Conservation (phyloP, 2,329 filamentous ascomycete species). For the Fusarium sp. region DNA sequence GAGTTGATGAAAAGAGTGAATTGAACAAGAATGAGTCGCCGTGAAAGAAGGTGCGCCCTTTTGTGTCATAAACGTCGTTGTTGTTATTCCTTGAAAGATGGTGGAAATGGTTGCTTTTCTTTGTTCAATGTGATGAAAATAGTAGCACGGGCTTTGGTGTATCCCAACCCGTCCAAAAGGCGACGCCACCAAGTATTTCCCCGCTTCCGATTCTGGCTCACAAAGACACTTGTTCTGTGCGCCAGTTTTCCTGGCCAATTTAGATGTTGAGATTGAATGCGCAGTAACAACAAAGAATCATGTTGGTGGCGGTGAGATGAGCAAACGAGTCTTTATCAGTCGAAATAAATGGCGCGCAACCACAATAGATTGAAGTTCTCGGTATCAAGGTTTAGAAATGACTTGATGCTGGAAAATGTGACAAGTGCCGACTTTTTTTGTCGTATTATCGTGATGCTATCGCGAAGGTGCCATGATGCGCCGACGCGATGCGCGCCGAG, state of each 20-base stretch:
- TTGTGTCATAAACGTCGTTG: conserved; percentile 37
- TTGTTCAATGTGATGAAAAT: conserved; percentile 40
- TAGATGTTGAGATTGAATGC: conserved; percentile 27
- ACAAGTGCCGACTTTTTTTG: conserved; percentile 25
- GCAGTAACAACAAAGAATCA: conserved; percentile 45
- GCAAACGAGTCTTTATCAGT: conserved; percentile 7
- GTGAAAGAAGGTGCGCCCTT: conserved; percentile 22
- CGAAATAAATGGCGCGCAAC: background rate
- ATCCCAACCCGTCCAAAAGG: conserved; percentile 12
- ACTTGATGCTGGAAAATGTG: background rate
- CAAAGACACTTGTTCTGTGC: conserved; percentile 22
- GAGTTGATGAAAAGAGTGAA: conserved; percentile 5
- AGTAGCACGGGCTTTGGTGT: conserved; percentile 26
- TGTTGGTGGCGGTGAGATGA: conserved; percentile 40
- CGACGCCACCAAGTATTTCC: conserved; percentile 8
- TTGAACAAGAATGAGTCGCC: conserved; percentile 4
- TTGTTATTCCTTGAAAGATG: conserved; percentile 8
- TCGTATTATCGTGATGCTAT: conserved; percentile 40
- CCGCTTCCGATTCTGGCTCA: conserved; percentile 3
- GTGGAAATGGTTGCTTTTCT: conserved; percentile 7
- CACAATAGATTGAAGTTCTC: background rate
- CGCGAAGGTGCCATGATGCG: conserved; percentile 45
- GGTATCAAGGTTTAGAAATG: background rate
- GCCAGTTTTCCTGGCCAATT: conserved; percentile 36
- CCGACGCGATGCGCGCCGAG: conserved; percentile 50